Evolutionary conservation across 176 grass and related monocot species (phyloP).

Genomic region (Carex cristatella): DNA sequence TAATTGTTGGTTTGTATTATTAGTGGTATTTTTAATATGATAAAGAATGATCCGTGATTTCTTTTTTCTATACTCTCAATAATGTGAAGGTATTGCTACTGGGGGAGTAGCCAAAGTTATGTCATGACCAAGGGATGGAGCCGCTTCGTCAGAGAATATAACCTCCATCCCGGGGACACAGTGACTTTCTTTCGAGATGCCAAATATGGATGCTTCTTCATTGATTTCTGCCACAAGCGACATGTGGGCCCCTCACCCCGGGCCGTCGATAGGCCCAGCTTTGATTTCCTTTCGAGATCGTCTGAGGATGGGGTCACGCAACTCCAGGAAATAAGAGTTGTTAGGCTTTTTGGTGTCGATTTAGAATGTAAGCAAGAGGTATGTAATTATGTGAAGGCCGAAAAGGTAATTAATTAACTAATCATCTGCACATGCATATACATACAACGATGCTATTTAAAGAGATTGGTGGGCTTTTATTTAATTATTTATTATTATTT

Average conservation of each 20-base stretch:
- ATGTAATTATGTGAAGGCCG: not conserved
- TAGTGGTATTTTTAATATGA: not conserved
- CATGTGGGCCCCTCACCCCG: not conserved
- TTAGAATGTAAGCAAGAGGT: constrained; percentile 31
- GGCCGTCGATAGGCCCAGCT: not conserved
- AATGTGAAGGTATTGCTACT: constrained; percentile 51
- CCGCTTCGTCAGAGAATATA: constrained; percentile 50
- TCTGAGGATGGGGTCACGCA: not conserved
- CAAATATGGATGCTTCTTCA: constrained; percentile 1
- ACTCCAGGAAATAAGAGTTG: constrained; percentile 2
- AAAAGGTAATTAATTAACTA: not conserved
- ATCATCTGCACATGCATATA: not conserved
- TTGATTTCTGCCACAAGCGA: not conserved
- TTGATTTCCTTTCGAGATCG: not conserved
- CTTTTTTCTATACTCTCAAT: not conserved
- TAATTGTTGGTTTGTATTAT: not conserved
- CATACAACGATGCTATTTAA: not conserved
- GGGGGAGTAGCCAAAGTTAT: constrained; percentile 77
- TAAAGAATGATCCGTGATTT: not conserved
- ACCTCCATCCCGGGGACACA: constrained; percentile 52
- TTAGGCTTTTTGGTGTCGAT: constrained; percentile 69
- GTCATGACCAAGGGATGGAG: constrained; percentile 82
- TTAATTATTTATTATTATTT: not conserved
- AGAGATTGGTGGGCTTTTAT: not conserved
- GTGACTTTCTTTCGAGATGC: constrained; percentile 44